Percentiles rank a stretch among this genome's conserved stretches.
Evolutionary conservation across 1,139 yeast genomes (phyloP).

Genomic region (Ogataea hybrid): DNA sequence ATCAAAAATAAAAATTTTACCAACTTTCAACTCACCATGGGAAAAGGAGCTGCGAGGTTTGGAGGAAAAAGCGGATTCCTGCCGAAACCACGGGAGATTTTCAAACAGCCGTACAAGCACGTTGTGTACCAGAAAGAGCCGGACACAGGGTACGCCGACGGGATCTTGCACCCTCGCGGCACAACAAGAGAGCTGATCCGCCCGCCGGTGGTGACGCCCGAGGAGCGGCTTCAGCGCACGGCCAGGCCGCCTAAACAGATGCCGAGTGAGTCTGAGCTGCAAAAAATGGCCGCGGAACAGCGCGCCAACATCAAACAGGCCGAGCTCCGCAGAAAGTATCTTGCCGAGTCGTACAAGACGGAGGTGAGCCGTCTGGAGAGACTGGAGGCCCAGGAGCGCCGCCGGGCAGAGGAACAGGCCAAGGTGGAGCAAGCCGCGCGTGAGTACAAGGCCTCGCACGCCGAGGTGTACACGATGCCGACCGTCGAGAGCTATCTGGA

Average conservation of each 20-base stretch:
- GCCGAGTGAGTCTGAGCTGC: constrained; percentile 27
- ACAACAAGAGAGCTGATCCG: constrained; percentile 55
- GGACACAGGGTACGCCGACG: constrained; percentile 71
- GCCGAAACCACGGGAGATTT: constrained; percentile 72
- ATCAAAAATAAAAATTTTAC: constrained; percentile 6
- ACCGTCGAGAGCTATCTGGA: constrained; percentile 67
- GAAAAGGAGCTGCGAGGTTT: constrained; percentile 49
- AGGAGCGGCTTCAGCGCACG: constrained; percentile 30
- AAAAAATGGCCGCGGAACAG: constrained; percentile 46
- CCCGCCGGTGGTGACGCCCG: constrained; percentile 49
- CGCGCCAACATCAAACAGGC: constrained; percentile 57
- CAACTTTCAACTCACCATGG: constrained; percentile 34
- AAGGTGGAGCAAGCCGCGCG: constrained; percentile 34
- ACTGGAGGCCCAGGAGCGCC: constrained; percentile 35
- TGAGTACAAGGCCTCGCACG: constrained; percentile 43
- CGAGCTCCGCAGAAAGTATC: constrained; percentile 69
- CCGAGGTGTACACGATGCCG: constrained; percentile 71
- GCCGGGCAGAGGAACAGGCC: constrained; percentile 37
- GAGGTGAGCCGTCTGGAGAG: constrained; percentile 55
- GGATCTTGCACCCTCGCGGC: constrained; percentile 68
- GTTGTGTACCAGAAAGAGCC: constrained; percentile 46
- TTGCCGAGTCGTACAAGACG: constrained; percentile 60
- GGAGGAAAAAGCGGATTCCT: constrained; percentile 81
- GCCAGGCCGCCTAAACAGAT: constrained; percentile 38
- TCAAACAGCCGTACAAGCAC: constrained; percentile 66